phyloP scores from a whole-genome alignment of 176 grass and related monocot species.

The Lolium multiflorum region DNA sequence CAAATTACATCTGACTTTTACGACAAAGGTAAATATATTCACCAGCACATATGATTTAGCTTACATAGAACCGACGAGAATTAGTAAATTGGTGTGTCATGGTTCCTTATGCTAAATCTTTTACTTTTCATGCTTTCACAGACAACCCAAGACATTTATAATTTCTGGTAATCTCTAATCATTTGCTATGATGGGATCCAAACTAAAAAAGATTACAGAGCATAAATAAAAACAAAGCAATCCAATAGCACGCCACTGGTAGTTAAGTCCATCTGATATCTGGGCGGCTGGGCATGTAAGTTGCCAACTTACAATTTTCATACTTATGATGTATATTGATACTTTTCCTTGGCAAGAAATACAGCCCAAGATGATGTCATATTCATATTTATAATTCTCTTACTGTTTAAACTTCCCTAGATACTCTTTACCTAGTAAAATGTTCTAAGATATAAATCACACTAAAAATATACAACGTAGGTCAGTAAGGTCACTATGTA shows the following conservation, averaged over 20 bases:
- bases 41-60: slow-evolving; percentile 6
- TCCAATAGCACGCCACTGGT: not conserved
- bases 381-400: not conserved
- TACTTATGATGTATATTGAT: not conserved
- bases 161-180: not conserved
- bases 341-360: not conserved
- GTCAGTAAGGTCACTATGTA: not conserved
- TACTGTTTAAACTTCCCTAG: not conserved
- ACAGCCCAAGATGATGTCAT: not conserved
- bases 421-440: not conserved
- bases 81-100: not conserved
- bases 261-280: not conserved
- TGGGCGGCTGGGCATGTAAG: not conserved
- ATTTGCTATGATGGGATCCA: not conserved
- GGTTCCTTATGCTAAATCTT: not conserved
- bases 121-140: not conserved
- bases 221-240: not conserved
- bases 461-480: not conserved
- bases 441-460: not conserved
- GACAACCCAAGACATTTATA: not conserved
- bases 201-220: not conserved
- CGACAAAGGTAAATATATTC: not conserved
- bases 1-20: not conserved
- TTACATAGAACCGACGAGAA: not conserved
- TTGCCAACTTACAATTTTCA: not conserved